phyloP scores from a whole-genome alignment of 176 grass and related monocot species.

The Hordeum marinum region DNA sequence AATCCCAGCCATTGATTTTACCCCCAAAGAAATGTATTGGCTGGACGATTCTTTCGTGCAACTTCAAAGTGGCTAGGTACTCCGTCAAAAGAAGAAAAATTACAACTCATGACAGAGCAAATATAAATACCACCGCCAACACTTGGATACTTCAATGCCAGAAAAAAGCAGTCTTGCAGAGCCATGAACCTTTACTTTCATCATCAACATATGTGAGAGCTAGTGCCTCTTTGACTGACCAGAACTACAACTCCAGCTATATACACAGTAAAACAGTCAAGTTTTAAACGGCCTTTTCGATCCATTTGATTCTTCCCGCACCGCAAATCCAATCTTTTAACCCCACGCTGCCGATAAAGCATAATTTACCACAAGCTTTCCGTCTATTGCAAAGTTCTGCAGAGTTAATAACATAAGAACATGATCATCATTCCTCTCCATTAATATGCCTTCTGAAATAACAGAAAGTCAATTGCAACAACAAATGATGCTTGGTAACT shows the following conservation, averaged over 20 bases:
- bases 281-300: background rate
- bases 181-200: background rate
- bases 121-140: too few species aligned
- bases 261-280: background rate
- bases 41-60: too few species aligned
- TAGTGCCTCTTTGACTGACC: background rate
- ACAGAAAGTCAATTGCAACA: background rate
- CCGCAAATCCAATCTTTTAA: slow-evolving; percentile 19
- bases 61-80: too few species aligned
- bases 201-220: background rate
- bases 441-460: background rate
- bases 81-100: too few species aligned
- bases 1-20: too few species aligned
- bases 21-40: too few species aligned
- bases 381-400: slow-evolving; percentile 83
- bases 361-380: slow-evolving; percentile 88
- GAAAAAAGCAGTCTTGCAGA: too few species aligned
- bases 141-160: too few species aligned
- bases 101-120: too few species aligned
- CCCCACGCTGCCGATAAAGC: slow-evolving; percentile 81
- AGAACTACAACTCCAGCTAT: slow-evolving; percentile 16
- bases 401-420: background rate
- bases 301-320: background rate
- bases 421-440: background rate
- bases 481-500: background rate